Base-by-base conservation (phyloP, 164 flowering plant species). In the Aristolochia fimbriata region DNA sequence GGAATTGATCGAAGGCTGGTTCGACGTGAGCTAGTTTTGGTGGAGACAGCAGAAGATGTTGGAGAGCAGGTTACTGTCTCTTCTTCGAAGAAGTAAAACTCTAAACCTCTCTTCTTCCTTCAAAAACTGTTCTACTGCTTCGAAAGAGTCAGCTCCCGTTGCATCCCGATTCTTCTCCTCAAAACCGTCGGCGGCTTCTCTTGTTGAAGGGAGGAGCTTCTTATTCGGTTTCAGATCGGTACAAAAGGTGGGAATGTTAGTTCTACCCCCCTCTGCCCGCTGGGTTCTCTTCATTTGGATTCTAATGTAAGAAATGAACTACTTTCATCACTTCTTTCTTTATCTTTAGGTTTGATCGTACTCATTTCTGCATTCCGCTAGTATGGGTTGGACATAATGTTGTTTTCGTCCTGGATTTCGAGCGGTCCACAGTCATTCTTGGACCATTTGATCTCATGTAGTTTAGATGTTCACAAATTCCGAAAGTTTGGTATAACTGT, bases 231-330 rank as follows among this genome's bases (percentile, higher is more conserved):
- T 50, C 55, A 25, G 30, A 50, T 60, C 54, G 15, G 19, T 60
- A 30, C 45, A 19, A 33, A 60, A 60, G 63, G 55, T 60, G 6
- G 11, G 62, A 58, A 58, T 45, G 43, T 27, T n/a, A 43, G 43
- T 27, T 58, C 61, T 21, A 8, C 1, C 12, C 4, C 13, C 31
- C 19, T 16, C 10, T n/a, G 8, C 30, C 4, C 25, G 1, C 10
- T 15, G 31, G 13, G 31, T 24, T 56, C 25, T 56, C 9, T 15
- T 16, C 11, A 55, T 55, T 31, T 27, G 12, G 17, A 8, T 20
- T 49, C 52, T 20, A 30, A 7, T 30, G 6, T 27, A 16, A 15
- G n/a, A 30, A 30, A 31, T 27, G 43, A 37, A 37, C 43, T 37
- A 37, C 43, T 37, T 7, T 37, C 43, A 7, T 37, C 43, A 37